Percentiles rank a stretch among this genome's conserved stretches.
Evolutionary conservation across 2,329 filamentous ascomycete genomes (phyloP).

Genomic region (Huntiella bhutanensis): DNA sequence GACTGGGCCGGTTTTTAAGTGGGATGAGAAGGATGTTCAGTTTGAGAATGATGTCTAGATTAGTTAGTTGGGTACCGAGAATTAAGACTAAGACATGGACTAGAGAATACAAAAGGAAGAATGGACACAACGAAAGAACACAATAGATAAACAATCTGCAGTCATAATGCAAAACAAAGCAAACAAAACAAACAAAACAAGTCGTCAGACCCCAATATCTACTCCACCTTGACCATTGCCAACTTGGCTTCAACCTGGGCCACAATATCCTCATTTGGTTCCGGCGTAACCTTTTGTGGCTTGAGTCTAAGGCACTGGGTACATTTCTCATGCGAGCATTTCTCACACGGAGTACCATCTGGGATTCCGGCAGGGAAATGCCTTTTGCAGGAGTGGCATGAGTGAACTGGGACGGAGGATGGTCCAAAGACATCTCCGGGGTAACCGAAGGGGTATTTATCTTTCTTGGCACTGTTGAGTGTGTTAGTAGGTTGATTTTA

Average conservation of each 20-base stretch:
- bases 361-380: conserved; percentile 33
- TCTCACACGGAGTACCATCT: conserved; percentile 35
- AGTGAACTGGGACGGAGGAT: conserved; percentile 32
- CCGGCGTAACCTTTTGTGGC: conserved; percentile 40
- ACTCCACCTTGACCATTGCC: conserved; percentile 21
- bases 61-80: not conserved
- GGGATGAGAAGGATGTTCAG: conserved; percentile 8
- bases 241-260: conserved; percentile 38
- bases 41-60: conserved; percentile 5
- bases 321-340: conserved; percentile 43
- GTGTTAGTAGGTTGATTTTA: conserved; percentile 5
- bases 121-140: not conserved
- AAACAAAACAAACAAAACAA: conserved; percentile 2
- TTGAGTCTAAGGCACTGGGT: conserved; percentile 37
- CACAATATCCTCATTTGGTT: conserved; percentile 41
- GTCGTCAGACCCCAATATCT: not conserved
- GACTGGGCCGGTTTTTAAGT: conserved; percentile 2
- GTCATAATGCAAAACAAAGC: not conserved
- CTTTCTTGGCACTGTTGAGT: conserved; percentile 37
- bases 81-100: not conserved
- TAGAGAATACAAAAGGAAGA: not conserved
- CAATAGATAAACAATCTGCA: not conserved
- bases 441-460: conserved; percentile 52
- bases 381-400: conserved; percentile 44
- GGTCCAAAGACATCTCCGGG: conserved; percentile 43